phyloP scores from a whole-genome alignment of 2,329 filamentous ascomycete species.

The Talaromyces sp. region DNA sequence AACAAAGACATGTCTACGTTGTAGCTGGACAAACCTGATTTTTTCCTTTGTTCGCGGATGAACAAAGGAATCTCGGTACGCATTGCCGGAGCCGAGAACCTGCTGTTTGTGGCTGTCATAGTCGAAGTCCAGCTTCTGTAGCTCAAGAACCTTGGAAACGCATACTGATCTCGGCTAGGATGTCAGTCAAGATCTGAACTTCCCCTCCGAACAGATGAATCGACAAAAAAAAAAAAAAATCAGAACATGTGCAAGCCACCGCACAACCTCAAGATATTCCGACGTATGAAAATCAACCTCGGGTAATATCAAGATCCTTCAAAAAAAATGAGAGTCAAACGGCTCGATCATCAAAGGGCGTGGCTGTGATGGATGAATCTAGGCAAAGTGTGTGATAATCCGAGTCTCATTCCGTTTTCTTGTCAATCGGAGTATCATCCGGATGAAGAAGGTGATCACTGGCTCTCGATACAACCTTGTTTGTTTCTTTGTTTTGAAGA shows the following conservation, averaged over 20 bases:
- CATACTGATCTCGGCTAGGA: neutral
- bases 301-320: neutral
- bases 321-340: neutral
- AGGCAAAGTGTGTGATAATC: neutral
- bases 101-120: neutral
- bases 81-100: neutral
- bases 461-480: neutral
- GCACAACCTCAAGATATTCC: neutral
- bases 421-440: constrained; percentile 1
- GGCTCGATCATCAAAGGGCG: too few relatives aligned
- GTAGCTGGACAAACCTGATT: neutral
- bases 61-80: neutral
- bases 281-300: neutral
- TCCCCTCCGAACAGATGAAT: neutral
- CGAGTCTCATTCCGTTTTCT: neutral
- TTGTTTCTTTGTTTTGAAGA: neutral
- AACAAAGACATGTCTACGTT: neutral
- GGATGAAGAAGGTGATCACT: neutral
- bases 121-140: neutral
- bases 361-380: neutral
- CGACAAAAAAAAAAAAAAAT: neutral
- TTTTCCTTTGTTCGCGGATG: neutral
- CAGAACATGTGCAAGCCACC: neutral
- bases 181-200: neutral
- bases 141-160: neutral